These are phyloP conservation scores for Phytophthora macrochlamydospora DNA, from an alignment of 352 stramenopile genomes.

Conservation along the genomic window DNA sequence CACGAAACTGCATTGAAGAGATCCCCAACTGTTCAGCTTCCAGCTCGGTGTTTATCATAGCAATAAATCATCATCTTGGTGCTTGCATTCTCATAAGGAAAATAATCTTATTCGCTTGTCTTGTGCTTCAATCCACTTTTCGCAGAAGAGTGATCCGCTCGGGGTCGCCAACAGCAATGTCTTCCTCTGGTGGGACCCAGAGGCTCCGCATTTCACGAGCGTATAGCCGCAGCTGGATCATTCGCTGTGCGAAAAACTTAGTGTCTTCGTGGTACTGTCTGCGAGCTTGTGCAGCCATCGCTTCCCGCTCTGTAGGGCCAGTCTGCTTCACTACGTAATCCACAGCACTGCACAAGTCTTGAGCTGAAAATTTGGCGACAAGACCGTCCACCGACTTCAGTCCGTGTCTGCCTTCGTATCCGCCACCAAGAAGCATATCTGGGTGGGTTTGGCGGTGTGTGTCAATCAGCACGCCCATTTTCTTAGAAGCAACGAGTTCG, in stretches of 20 bases:
- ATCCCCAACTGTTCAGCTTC: no score
- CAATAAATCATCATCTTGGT: no score
- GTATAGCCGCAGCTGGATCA: slow-evolving; percentile 43
- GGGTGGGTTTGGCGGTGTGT: slow-evolving; percentile 5
- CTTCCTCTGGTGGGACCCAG: slow-evolving; percentile 28
- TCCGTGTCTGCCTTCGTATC: slow-evolving; percentile 21
- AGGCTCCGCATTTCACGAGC: slow-evolving; percentile 22
- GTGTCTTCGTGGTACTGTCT: slow-evolving; percentile 53
- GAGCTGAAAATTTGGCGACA: slow-evolving; percentile 19
- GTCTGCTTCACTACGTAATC: slow-evolving; percentile 37
- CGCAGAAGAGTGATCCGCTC: slow-evolving; percentile 24
- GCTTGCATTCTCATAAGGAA: no score
- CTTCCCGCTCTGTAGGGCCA: slow-evolving; percentile 26
- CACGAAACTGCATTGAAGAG: no score
- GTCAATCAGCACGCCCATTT: slow-evolving; percentile 20
- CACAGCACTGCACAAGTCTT: slow-evolving; percentile 33
- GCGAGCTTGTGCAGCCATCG: slow-evolving; percentile 26
- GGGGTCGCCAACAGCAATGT: slow-evolving; percentile 32
- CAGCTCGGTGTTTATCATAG: no score
- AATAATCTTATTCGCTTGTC: not conserved
- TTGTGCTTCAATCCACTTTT: slow-evolving; percentile 13
- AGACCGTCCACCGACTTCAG: slow-evolving; percentile 29
- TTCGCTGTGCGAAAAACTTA: slow-evolving; percentile 49
- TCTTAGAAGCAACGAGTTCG: slow-evolving; percentile 40
- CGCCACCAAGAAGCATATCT: slow-evolving; percentile 27